Percentiles rank a stretch among this genome's conserved stretches.
phyloP scores from a whole-genome alignment of 1,284 basidiomycete species.

The Phenoliferia sp. region DNA sequence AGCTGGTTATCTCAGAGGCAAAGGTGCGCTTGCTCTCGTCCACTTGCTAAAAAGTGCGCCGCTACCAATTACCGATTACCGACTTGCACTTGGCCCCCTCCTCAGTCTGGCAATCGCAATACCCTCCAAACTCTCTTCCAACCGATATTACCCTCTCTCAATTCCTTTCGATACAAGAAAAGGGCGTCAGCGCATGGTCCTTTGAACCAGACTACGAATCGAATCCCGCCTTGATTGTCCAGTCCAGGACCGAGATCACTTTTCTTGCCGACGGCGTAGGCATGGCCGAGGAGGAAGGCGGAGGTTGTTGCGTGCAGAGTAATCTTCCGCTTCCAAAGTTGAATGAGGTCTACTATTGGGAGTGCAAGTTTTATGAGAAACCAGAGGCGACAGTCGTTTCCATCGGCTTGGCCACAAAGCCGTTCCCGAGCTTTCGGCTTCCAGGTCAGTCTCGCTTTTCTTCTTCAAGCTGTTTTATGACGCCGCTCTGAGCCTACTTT shows the following conservation, averaged over 20 bases:
- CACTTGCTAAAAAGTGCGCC: not conserved
- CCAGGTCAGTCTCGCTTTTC: constrained; percentile 48
- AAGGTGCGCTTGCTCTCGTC: constrained; percentile 60
- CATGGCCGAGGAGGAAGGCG: constrained; percentile 49
- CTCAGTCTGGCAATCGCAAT: constrained; percentile 83
- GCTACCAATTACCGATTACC: no score
- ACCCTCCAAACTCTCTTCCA: constrained; percentile 83
- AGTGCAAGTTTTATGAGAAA: constrained; percentile 95
- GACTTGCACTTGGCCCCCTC: not conserved
- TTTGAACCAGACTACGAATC: constrained; percentile 96
- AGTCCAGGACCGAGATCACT: constrained; percentile 88
- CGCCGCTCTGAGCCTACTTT: not conserved
- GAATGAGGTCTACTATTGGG: constrained; percentile 97
- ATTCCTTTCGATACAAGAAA: constrained; percentile 95
- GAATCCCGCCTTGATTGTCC: constrained; percentile 74
- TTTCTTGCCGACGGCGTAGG: constrained; percentile 91
- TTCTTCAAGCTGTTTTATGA: not conserved
- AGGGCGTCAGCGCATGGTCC: constrained; percentile 94
- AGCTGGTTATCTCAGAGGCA: constrained; percentile 75
- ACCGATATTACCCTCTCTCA: constrained; percentile 95
- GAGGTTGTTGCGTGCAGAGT: constrained; percentile 83
- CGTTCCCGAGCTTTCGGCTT: constrained; percentile 85
- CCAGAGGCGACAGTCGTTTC: constrained; percentile 75
- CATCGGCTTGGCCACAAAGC: constrained; percentile 88
- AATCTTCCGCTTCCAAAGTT: constrained; percentile 90